phyloP scores from a whole-genome alignment of 495 filamentous ascomycete species.

The Glonium stellatum region DNA sequence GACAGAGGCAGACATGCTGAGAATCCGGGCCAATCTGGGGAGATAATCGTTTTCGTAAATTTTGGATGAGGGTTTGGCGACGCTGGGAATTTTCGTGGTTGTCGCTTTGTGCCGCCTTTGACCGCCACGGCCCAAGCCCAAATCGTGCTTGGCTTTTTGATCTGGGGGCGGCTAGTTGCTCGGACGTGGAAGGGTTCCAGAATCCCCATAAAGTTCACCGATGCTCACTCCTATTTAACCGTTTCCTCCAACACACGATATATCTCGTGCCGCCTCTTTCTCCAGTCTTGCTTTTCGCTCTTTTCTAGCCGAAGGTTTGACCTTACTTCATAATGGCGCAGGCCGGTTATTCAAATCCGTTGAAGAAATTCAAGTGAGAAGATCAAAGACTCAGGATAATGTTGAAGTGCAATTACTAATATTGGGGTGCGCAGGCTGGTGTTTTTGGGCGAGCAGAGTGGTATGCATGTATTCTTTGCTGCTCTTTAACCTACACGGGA shows the following conservation, averaged over 20 bases:
- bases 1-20: constrained; percentile 26
- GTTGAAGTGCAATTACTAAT: constrained; percentile 22
- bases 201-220: not conserved
- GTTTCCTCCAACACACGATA: not conserved
- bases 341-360: constrained; percentile 87
- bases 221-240: not conserved
- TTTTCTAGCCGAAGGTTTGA: constrained; percentile 9
- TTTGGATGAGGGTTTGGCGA: not conserved
- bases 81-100: not conserved
- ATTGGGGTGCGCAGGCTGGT: constrained; percentile 60
- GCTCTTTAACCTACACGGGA: not conserved
- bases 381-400: not conserved
- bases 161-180: not conserved
- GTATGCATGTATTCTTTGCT: constrained; percentile 46
- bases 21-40: not conserved
- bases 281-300: constrained; percentile 6
- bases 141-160: not conserved
- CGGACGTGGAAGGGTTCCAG: not conserved
- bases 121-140: not conserved
- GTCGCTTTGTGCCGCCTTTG: not conserved
- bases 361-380: constrained; percentile 98
- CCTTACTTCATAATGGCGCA: constrained; percentile 45
- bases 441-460: constrained; percentile 95
- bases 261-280: not conserved
- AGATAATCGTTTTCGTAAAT: not conserved